Evolutionary conservation across 306 rosid genomes (phyloP).

Genomic region (Trifolium pratense): DNA sequence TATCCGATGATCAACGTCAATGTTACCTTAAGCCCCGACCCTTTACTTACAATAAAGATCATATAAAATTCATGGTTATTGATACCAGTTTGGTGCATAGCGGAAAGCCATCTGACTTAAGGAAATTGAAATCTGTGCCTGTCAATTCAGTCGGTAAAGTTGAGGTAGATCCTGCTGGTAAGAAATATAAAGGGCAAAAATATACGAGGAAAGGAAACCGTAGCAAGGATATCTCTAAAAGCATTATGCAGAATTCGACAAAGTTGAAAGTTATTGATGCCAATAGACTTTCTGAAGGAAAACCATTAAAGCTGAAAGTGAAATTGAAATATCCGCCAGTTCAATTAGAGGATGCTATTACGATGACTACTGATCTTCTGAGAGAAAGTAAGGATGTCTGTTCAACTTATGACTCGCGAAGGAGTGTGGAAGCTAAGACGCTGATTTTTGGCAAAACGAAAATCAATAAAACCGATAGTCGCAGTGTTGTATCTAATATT

Average conservation of each 20-base stretch:
- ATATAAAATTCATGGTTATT: conserved; percentile 54
- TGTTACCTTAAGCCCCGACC: background rate
- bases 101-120: background rate
- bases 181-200: background rate
- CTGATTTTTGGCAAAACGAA: conserved; percentile 42
- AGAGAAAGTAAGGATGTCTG: background rate
- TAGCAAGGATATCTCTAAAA: conserved; percentile 35
- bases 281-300: background rate
- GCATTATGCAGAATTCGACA: conserved; percentile 36
- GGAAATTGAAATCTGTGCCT: background rate
- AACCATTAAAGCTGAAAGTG: background rate
- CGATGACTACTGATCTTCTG: background rate
- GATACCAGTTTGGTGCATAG: conserved; percentile 55
- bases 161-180: background rate
- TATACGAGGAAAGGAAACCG: conserved; percentile 51
- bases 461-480: conserved; percentile 31
- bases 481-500: conserved; percentile 9
- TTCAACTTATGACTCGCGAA: background rate
- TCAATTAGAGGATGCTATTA: background rate
- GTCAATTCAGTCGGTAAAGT: background rate
- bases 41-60: background rate
- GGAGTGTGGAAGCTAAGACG: background rate
- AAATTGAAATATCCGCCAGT: background rate
- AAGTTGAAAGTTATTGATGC: conserved; percentile 49
- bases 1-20: background rate